phyloP scores from a whole-genome alignment of 441 rosid species.

The Adansonia rubrostipa region DNA sequence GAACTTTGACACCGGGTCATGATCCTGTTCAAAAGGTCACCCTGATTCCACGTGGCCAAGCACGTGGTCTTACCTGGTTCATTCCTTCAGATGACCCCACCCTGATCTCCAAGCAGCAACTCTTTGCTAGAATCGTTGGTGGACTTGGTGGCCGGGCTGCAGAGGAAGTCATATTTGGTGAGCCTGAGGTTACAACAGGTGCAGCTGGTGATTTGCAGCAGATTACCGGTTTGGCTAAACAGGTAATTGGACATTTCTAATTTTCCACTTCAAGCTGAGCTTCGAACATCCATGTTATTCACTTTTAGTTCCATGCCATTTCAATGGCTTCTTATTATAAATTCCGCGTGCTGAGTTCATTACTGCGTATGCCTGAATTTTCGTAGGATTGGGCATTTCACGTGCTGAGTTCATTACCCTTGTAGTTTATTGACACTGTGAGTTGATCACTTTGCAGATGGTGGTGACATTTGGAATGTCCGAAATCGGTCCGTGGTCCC shows the following conservation, averaged over 20 bases:
- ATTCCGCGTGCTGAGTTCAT: not conserved
- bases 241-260: slow-evolving; percentile 46
- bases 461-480: slow-evolving; percentile 96
- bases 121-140: slow-evolving; percentile 93
- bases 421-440: not conserved
- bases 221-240: slow-evolving; percentile 88
- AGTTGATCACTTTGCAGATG: slow-evolving; percentile 57
- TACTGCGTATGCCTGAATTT: not conserved
- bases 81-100: slow-evolving; percentile 97
- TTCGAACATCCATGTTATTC: not conserved
- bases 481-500: slow-evolving; percentile 96
- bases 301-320: not conserved
- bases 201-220: slow-evolving; percentile 98
- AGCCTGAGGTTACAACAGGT: slow-evolving; percentile 92
- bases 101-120: slow-evolving; percentile 90
- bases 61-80: slow-evolving; percentile 96
- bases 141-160: slow-evolving; percentile 98
- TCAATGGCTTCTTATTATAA: not conserved
- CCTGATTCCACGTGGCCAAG: slow-evolving; percentile 89
- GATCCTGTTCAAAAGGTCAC: slow-evolving; percentile 94
- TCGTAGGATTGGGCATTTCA: not conserved
- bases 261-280: not conserved
- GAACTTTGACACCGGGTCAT: slow-evolving; percentile 95
- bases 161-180: slow-evolving; percentile 92
- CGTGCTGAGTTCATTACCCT: not conserved